Evolutionary conservation across 2,329 filamentous ascomycete species (phyloP), one percentile per base, ranked within the genome.

Genomic region (Nemania sp.): DNA sequence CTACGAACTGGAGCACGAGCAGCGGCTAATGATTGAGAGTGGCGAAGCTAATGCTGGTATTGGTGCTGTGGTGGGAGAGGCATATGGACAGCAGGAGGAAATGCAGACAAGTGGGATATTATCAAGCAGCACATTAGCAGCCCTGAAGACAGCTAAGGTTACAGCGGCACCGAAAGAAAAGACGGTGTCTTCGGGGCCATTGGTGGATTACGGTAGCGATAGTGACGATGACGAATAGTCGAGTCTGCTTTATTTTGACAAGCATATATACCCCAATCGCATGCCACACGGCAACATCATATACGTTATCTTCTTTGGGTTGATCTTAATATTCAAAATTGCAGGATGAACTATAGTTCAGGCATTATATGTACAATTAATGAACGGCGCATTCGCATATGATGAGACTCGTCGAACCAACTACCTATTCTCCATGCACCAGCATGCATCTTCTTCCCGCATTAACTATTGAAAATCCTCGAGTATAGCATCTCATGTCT

Each of bases 131-230:
- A 97, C 94, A 7, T 82, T 98, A 67, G 92, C 92, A 4, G 93
- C 93, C 1, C 80, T 99, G 65, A 90, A 90, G 76, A 82, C 83
- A 70, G 82, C 86, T 62, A 84, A 85, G 72, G 83, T 88, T 3
- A 79, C 86, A 8, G 83, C 89, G 57, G 83, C 87, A 49, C 83
- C 85, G 35, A 88, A 87, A 77, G 80, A 84, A 26, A 85, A 89
- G 60, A 80, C 86, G 10, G 81, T 79, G 10, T 72, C 88, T 29
- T 80, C 87, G 20, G 93, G 93, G 1, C 92, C 93, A 6, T 82
- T 98, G 72, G 96, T 98, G 22, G 92, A 87, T 27, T 99, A 99
- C 76, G 94, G 90, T 64, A 98, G 93, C 79, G 94, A 97, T 80
- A 92, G 94, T 77, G 94, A 97, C 68, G 92, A 85, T 64, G 74